Evolutionary conservation across 2,329 filamentous ascomycete species (phyloP), one percentile per base, ranked within the genome.

Genomic region (Herpotrichia juniperi): DNA sequence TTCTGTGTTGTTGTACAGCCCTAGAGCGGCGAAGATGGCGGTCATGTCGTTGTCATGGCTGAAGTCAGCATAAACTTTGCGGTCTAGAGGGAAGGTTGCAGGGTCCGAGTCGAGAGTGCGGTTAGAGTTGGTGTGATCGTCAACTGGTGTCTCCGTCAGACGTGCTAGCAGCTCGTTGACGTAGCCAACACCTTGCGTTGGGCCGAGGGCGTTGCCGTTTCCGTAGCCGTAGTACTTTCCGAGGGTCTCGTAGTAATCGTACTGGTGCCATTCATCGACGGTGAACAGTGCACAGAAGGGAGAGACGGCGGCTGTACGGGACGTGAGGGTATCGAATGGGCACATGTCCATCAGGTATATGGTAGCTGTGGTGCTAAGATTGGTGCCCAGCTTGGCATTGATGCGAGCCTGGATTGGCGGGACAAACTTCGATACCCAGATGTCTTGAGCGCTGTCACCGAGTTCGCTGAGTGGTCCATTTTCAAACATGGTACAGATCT

Each of bases 21-120:
- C 90, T 57, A 97, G 68, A 0, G 91, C 91, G 4, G 85, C 86
- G 67, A 89, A 89, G 6, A 96, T 85, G 7, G 83, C 82, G 25
- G 84, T 85, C 86, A 97, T 91, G 67, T 89, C 87, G 71, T 96
- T 96, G 74, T 97, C 93, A 73, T 97, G 93, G 57, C 87, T 90
- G 68, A 97, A 96, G 73, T 97, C 93, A 0, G 91, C 92, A 66
- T 96, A 97, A 1, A 96, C 75, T 10, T 76, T 76, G 25, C 72
- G 71, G 21, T 74, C 80, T 0, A 96, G 76, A 0, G 93, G 92
- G 65, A 96, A 97, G 0, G 89, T 93, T 6, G 74, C 68, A 0
- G 82, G 75, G 51, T 85, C 79, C 4, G 76, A 76, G 69, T 96
- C 90, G 0, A 96, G 81, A 0, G 92, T 96, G 30, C 76, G 78